Evolutionary conservation across 129 eudicot species (phyloP).

Genomic region (Flaveria brownii): DNA sequence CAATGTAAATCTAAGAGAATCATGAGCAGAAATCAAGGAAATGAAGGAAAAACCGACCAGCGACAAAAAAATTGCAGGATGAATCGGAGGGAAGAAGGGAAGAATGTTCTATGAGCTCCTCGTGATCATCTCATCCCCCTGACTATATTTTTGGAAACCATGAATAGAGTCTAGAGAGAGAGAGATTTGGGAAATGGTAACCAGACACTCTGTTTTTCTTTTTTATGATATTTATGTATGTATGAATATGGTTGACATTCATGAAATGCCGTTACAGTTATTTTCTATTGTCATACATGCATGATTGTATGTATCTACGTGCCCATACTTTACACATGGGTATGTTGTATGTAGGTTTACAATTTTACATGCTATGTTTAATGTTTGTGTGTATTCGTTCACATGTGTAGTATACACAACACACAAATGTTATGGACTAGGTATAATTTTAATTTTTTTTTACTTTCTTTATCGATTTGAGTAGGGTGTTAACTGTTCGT

Average conservation of each 20-base stretch:
- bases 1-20: constrained; percentile 16
- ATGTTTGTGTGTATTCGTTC: neutral
- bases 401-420: too few species aligned
- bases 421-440: too few species aligned
- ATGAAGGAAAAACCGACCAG: constrained; percentile 32
- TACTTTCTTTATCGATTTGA: too few species aligned
- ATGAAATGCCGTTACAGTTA: too few species aligned
- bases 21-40: neutral
- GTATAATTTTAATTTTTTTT: too few species aligned
- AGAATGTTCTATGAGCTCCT: constrained; percentile 30
- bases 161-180: constrained; percentile 36
- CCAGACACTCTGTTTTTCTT: constrained; percentile 34
- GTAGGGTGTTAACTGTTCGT: too few species aligned
- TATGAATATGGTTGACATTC: constrained; percentile 28
- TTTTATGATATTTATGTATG: constrained; percentile 17
- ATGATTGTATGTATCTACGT: neutral
- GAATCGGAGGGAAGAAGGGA: constrained; percentile 37
- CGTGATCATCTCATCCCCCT: constrained; percentile 34
- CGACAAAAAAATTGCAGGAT: constrained; percentile 41
- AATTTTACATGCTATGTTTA: neutral
- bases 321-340: neutral
- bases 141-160: constrained; percentile 35
- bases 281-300: too few species aligned
- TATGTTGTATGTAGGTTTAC: neutral
- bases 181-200: constrained; percentile 36